A percentile compares a stretch with the other conserved stretches of the same genome.
phyloP scores from a whole-genome alignment of 345 rosid genomes.

The Brassica juncea region DNA sequence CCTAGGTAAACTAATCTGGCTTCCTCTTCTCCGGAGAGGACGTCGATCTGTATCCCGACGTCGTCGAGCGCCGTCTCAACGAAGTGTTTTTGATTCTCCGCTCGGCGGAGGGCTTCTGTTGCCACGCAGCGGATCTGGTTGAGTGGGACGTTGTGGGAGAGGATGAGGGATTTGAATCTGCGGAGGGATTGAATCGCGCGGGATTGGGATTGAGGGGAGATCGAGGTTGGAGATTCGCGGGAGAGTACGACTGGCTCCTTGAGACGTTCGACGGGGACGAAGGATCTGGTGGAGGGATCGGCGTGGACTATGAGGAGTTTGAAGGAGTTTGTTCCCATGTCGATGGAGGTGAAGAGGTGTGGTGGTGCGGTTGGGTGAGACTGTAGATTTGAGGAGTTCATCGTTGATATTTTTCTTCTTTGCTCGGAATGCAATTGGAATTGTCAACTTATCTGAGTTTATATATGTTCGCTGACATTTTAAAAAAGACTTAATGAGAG shows the following conservation, averaged over 20 bases:
- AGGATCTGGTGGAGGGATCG: slow-evolving; percentile 50
- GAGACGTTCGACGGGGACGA: slow-evolving; percentile 48
- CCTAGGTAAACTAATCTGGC: slow-evolving; percentile 60
- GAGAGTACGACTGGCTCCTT: slow-evolving; percentile 54
- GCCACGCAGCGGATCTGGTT: slow-evolving; percentile 58
- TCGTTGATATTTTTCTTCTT: background rate
- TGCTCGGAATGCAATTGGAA: background rate
- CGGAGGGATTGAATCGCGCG: slow-evolving; percentile 51
- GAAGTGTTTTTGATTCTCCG: slow-evolving; percentile 47
- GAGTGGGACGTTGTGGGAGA: slow-evolving; percentile 36
- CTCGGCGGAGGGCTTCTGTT: slow-evolving; percentile 62
- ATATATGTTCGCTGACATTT: background rate
- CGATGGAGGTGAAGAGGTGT: slow-evolving; percentile 60
- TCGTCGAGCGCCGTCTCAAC: slow-evolving; percentile 40
- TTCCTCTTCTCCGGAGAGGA: slow-evolving; percentile 68
- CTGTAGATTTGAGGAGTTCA: slow-evolving; percentile 33
- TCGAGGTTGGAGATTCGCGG: slow-evolving; percentile 48
- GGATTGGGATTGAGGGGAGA: slow-evolving; percentile 47
- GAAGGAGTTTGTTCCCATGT: slow-evolving; percentile 75
- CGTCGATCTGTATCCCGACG: slow-evolving; percentile 46
- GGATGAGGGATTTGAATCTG: slow-evolving; percentile 44
- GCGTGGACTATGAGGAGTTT: slow-evolving; percentile 64
- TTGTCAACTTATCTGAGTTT: background rate
- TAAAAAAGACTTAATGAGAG: background rate
- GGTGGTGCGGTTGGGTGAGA: background rate